These are phyloP conservation scores for Mucor piriformis DNA, from an alignment of 371 early-diverging fungal genomes.

Conservation along the genomic window DNA sequence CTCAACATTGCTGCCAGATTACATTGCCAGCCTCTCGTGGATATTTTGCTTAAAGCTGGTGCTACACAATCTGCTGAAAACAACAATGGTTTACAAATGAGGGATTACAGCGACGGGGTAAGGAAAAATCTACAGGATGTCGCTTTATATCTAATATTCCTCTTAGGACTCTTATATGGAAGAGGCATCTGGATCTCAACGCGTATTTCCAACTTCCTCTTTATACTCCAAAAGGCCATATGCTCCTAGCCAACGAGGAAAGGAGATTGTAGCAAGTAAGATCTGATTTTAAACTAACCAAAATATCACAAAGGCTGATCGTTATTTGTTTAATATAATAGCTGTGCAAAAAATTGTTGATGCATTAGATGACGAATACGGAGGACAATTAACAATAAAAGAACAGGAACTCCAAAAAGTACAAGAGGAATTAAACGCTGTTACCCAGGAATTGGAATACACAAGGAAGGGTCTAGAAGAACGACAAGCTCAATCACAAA, in stretches of 20 bases:
- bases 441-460: slow-evolving; percentile 68
- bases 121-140: no score
- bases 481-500: slow-evolving; percentile 49
- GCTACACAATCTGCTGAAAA: slow-evolving; percentile 77
- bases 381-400: slow-evolving; percentile 60
- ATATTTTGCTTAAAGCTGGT: slow-evolving; percentile 76
- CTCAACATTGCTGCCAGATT: slow-evolving; percentile 74
- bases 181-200: slow-evolving; percentile 1
- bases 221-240: slow-evolving; percentile 18
- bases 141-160: background rate
- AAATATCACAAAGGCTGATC: background rate
- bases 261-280: slow-evolving; percentile 62
- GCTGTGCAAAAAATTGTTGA: slow-evolving; percentile 74
- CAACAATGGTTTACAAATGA: slow-evolving; percentile 67
- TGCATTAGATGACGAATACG: slow-evolving; percentile 68
- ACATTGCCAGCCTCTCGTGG: slow-evolving; percentile 67
- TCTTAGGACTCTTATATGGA: slow-evolving; percentile 12
- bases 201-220: background rate
- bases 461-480: slow-evolving; percentile 65
- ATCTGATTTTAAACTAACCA: background rate
- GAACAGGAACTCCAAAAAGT: slow-evolving; percentile 66
- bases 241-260: slow-evolving; percentile 49
- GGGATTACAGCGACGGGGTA: slow-evolving; percentile 55
- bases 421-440: slow-evolving; percentile 60
- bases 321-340: slow-evolving; percentile 6